phyloP scores from a whole-genome alignment of 2,329 filamentous ascomycete species.

The Pseudogymnoascus sp. region DNA sequence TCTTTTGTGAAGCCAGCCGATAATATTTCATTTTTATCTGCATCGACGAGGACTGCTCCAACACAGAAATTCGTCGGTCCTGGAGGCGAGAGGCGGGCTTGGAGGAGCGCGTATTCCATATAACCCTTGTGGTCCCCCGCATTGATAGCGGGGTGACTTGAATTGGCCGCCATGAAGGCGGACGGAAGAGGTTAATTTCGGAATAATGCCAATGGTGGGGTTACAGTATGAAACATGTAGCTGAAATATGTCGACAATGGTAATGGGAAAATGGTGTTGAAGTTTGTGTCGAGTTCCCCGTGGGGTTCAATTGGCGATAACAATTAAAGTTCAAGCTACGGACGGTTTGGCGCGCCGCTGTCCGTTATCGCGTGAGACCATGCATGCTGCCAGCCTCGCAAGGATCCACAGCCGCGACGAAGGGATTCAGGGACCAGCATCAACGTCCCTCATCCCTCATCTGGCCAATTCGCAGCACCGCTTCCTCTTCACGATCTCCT shows the following conservation, averaged over 20 bases:
- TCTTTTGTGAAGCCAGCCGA: slow-evolving; percentile 87
- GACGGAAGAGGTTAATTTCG: not conserved
- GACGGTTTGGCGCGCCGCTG: not conserved
- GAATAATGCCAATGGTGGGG: not conserved
- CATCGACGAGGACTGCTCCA: slow-evolving; percentile 72
- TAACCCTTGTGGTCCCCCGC: slow-evolving; percentile 31
- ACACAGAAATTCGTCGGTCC: slow-evolving; percentile 90
- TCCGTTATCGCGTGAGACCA: not conserved
- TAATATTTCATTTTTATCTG: slow-evolving; percentile 49
- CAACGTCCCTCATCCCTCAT: not conserved
- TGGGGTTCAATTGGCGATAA: not conserved
- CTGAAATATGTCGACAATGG: not conserved
- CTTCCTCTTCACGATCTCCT: not conserved
- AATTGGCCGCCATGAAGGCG: slow-evolving; percentile 16
- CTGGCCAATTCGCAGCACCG: not conserved
- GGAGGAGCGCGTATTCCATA: slow-evolving; percentile 64
- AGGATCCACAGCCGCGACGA: not conserved
- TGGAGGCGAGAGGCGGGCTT: slow-evolving; percentile 71
- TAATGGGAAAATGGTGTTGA: not conserved
- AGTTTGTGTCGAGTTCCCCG: not conserved
- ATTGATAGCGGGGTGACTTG: slow-evolving; percentile 17
- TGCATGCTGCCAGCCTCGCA: not conserved
- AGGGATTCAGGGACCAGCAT: not conserved
- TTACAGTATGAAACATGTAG: not conserved
- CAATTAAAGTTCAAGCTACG: not conserved